Evolutionary conservation across 1,139 yeast genomes (phyloP).

Genomic region (Magnusiomyces paraingens): DNA sequence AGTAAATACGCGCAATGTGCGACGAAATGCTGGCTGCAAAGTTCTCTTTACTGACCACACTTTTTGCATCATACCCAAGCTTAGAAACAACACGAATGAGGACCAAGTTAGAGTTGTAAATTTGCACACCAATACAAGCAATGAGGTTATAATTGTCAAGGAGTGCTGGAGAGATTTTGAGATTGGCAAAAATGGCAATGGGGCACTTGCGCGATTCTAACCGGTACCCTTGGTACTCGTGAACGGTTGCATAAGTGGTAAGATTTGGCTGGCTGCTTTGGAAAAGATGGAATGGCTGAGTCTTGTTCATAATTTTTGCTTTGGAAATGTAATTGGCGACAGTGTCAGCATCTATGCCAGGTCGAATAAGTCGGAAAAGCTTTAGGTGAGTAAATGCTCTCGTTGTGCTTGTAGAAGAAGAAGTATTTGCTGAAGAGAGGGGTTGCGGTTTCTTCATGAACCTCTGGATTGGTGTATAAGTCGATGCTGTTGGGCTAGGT

Average conservation of each 20-base stretch:
- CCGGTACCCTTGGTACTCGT: conserved; percentile 53
- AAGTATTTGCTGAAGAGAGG: neutral
- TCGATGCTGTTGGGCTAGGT: neutral
- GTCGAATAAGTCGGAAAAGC: conserved; percentile 32
- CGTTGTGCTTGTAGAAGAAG: conserved; percentile 1
- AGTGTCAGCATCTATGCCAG: conserved; percentile 36
- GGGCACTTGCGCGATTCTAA: conserved; percentile 48
- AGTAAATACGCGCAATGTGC: conserved; percentile 31
- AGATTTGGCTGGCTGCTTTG: conserved; percentile 40
- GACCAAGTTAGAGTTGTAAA: conserved; percentile 13
- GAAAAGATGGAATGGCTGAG: conserved; percentile 83
- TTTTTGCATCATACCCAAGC: conserved; percentile 28
- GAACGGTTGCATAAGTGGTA: conserved; percentile 70
- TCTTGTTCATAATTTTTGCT: conserved; percentile 70
- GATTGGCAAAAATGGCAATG: conserved; percentile 60
- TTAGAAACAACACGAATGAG: conserved; percentile 23
- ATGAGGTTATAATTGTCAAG: conserved; percentile 38
- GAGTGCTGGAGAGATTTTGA: conserved; percentile 33
- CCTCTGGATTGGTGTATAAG: conserved; percentile 1
- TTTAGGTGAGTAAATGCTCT: conserved; percentile 14
- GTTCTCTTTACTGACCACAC: conserved; percentile 22
- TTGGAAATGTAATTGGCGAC: conserved; percentile 66
- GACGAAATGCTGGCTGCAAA: conserved; percentile 26
- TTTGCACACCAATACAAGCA: conserved; percentile 34
- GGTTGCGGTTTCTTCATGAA: conserved; percentile 13